phyloP scores from a whole-genome alignment of 768 basidiomycete genomes.

The Boletus bicolor region DNA sequence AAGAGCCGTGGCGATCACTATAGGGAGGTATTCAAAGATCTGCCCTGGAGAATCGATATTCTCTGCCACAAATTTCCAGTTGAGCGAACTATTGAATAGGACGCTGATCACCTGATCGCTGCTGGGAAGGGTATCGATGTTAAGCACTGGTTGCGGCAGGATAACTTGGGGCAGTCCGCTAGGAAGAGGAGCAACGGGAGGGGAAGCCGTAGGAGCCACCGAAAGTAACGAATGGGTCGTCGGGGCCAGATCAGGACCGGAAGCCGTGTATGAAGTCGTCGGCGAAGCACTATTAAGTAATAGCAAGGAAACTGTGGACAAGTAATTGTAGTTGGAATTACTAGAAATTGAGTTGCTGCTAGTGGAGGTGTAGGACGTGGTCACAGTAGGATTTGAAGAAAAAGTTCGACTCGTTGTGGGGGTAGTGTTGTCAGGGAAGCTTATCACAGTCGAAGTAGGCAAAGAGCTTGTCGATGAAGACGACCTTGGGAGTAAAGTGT shows the following conservation, averaged over 20 bases:
- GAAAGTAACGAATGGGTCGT: conserved; percentile 29
- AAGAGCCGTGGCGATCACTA: conserved; percentile 45
- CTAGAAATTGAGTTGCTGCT: conserved; percentile 7
- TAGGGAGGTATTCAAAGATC: conserved; percentile 71
- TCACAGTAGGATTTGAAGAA: conserved; percentile 2
- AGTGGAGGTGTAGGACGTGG: conserved; percentile 9
- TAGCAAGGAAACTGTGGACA: conserved; percentile 34
- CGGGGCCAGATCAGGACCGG: conserved; percentile 38
- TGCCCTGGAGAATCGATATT: conserved; percentile 62
- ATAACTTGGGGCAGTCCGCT: conserved; percentile 59
- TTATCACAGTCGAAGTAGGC: conserved; percentile 27
- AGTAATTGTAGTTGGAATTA: conserved; percentile 34
- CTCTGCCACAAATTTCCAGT: conserved; percentile 67
- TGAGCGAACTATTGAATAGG: conserved; percentile 55
- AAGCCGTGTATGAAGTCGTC: conserved; percentile 23
- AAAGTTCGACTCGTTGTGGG: conserved; percentile 1
- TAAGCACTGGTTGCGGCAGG: conserved; percentile 37
- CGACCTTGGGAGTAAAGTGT: conserved; percentile 1
- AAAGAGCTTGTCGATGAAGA: background rate
- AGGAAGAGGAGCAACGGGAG: conserved; percentile 45
- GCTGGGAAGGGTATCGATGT: conserved; percentile 29
- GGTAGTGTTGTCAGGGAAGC: conserved; percentile 26
- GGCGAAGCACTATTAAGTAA: conserved; percentile 26
- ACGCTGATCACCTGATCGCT: conserved; percentile 57
- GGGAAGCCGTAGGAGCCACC: conserved; percentile 22